Base-by-base conservation (phyloP, 257 asterid genomes). In the Cynanchum wilfordii region DNA sequence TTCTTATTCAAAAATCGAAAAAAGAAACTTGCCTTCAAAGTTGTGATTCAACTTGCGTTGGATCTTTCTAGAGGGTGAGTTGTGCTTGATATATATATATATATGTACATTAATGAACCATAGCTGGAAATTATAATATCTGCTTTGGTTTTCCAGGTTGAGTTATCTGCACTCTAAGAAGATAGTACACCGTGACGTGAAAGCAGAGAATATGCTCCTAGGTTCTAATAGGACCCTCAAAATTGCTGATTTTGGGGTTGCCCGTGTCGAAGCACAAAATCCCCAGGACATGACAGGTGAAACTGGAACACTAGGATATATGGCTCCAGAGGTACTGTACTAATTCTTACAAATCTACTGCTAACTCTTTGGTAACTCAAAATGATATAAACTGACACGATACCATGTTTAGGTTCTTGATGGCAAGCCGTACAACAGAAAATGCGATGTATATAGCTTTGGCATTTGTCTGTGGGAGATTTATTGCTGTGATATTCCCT, bases 211-310 rank as follows among this genome's bases (percentile, higher is more conserved):
- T 74, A 93, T 93, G 98, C 69, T 93, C 77, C 79, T 93, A 27
- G 97, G 91, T 75, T 17, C 84, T 36, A 67, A 79, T 22, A 82
- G 92, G 72, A 85, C 65, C 4, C 72, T 93, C 70, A 93, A 93
- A 81, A 93, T 93, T 33, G 98, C 98, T 2, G 98, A 93, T 84
- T 93, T 93, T 79, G 98, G 98, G 0, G 98, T 93, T 7, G 98
- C 97, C 70, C 97, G 98, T 66, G 97, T 93, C 60, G 98, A 93
- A 77, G 98, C 98, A 24, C 96, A 88, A 73, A 93, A 93, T 72
- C 98, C 98, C 1, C 80, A 80, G 84, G 98, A 93, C 80, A 93
- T 93, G 98, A 93, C 98, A 1, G 98, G 98, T 70, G 98, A 93
- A 87, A 93, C 98, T 0, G 98, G 98, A 78, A 93, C 98, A 10